A percentile compares a stretch with the other conserved stretches of the same genome.
These are phyloP conservation scores for Penicillium cosmopolitanum DNA, from an alignment of 495 filamentous ascomycete species.

Conservation along the genomic window DNA sequence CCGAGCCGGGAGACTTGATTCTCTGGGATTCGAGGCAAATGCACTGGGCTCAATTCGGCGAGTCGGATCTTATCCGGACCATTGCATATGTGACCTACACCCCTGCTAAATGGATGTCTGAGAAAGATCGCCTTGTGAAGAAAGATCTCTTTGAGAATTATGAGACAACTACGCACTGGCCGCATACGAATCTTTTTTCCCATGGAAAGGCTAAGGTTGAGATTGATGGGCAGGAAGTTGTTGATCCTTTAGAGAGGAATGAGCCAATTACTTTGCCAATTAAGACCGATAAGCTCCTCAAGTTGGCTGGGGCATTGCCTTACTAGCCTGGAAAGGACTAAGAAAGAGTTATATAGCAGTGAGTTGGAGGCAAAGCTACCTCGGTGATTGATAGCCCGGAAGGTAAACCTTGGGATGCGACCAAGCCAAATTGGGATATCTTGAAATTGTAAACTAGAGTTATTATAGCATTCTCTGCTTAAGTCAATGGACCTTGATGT, in stretches of 20 bases:
- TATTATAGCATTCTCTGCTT: too few relatives aligned
- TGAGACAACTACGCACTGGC: slow-evolving; percentile 41
- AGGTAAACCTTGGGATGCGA: too few relatives aligned
- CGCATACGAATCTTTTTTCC: slow-evolving; percentile 20
- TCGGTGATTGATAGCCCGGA: too few relatives aligned
- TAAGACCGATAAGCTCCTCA: background rate
- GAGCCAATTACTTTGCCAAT: background rate
- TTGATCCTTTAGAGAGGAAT: background rate
- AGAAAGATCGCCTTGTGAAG: slow-evolving; percentile 31
- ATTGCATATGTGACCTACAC: slow-evolving; percentile 36
- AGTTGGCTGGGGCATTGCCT: background rate
- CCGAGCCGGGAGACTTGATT: slow-evolving; percentile 39
- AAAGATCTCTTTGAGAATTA: slow-evolving; percentile 22
- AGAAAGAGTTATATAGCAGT: too few relatives aligned
- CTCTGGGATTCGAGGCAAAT: slow-evolving; percentile 39
- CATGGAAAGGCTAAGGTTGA: background rate
- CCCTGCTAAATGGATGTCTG: slow-evolving; percentile 29
- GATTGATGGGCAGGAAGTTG: background rate
- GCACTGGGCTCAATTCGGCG: slow-evolving; percentile 23
- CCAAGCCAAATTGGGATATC: too few relatives aligned
- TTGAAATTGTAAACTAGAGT: too few relatives aligned
- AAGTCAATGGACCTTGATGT: too few relatives aligned
- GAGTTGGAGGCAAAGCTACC: too few relatives aligned
- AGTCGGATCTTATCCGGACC: slow-evolving; percentile 20
- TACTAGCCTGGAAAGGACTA: background rate